Percentiles rank a stretch among this genome's conserved stretches.
Conservation (phyloP, 257 asterid genomes). For the Solanum arcanum region DNA sequence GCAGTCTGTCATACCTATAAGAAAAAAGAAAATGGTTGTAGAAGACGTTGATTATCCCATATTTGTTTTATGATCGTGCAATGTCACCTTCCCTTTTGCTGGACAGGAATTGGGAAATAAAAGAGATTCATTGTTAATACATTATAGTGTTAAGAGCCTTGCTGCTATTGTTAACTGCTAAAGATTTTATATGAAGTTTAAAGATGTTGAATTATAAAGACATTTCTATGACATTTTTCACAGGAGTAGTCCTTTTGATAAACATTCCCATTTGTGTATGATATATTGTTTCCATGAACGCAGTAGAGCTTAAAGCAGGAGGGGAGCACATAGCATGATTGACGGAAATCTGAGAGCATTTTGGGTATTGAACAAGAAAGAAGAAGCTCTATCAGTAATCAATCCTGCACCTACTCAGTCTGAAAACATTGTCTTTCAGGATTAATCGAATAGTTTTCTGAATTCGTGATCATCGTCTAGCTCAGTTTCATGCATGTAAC, state of each 20-base stretch:
- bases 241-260: not conserved
- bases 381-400: not conserved
- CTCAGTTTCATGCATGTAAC: not conserved
- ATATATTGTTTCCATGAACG: not conserved
- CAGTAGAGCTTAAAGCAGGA: not conserved
- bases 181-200: not conserved
- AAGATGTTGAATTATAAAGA: not conserved
- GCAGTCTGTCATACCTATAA: not conserved
- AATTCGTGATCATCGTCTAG: not conserved
- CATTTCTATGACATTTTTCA: not conserved
- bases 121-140: not conserved
- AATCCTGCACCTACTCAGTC: not conserved
- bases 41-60: not conserved
- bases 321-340: not conserved
- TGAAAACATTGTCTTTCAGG: not conserved
- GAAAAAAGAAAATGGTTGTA: not conserved
- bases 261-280: not conserved
- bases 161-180: not conserved
- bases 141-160: not conserved
- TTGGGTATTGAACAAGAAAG: not conserved
- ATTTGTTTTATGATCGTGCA: not conserved
- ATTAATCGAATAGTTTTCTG: not conserved
- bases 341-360: not conserved
- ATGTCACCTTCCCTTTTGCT: not conserved
- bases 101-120: not conserved